phyloP scores from a whole-genome alignment of 129 eudicot genomes.

The Chrysanthemum seticuspe region DNA sequence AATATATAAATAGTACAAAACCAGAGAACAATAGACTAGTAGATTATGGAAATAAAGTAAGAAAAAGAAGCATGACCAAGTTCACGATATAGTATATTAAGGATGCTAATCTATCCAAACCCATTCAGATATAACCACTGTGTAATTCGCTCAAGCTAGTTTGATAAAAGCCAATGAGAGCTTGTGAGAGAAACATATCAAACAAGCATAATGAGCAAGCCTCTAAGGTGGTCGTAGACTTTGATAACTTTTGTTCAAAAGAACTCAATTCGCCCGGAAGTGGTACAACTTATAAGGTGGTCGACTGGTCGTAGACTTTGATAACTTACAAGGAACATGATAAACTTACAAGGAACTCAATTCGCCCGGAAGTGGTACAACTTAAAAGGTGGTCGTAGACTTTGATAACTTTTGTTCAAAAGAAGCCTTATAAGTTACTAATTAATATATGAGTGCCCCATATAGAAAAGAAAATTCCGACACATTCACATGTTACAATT shows the following conservation, averaged over 20 bases:
- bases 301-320: too few relatives aligned
- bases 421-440: neutral
- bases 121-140: constrained; percentile 6
- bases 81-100: constrained; percentile 6
- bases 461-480: neutral
- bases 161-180: constrained; percentile 8
- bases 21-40: constrained; percentile 7
- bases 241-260: neutral
- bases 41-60: neutral
- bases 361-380: constrained; percentile 1
- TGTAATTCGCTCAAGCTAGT: constrained; percentile 1
- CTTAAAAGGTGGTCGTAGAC: neutral
- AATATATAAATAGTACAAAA: constrained; percentile 2
- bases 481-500: neutral
- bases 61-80: neutral
- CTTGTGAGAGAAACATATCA: neutral
- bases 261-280: neutral
- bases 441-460: neutral
- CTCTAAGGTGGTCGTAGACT: neutral
- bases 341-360: constrained; percentile 4
- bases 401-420: neutral
- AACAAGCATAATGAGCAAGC: constrained; percentile 13
- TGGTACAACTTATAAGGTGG: too few relatives aligned
- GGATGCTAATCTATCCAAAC: constrained; percentile 2
- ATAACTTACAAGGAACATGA: neutral